phyloP scores from a whole-genome alignment of 1,284 basidiomycete species.

The Phellinidium pouzarii region DNA sequence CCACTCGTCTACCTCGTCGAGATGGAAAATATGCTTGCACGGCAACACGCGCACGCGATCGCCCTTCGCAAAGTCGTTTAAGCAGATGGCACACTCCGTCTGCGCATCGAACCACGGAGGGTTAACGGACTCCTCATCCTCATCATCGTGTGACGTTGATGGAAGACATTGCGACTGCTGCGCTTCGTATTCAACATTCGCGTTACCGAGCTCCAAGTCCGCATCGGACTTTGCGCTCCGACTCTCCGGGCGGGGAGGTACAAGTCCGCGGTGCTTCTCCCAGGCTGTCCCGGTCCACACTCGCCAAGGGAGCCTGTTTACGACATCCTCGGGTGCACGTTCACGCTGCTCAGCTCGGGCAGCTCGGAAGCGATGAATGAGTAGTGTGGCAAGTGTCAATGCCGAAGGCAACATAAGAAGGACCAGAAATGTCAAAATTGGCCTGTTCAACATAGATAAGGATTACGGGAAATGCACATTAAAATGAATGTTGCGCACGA shows the following conservation, averaged over 20 bases:
- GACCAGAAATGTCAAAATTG: conserved; percentile 72
- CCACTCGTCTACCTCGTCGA: conserved; percentile 86
- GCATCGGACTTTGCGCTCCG: conserved; percentile 21
- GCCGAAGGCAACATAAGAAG: conserved; percentile 77
- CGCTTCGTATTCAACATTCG: conserved; percentile 16
- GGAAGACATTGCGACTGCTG: conserved; percentile 26
- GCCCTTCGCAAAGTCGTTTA: conserved; percentile 77
- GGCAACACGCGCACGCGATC: conserved; percentile 85
- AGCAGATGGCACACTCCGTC: conserved; percentile 84
- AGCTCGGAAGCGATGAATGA: conserved; percentile 73
- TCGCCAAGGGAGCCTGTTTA: conserved; percentile 68
- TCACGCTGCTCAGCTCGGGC: conserved; percentile 72
- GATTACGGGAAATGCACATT: conserved; percentile 14
- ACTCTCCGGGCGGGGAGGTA: conserved; percentile 26
- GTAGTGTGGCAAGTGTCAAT: conserved; percentile 73
- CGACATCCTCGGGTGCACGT: conserved; percentile 72
- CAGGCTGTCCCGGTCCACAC: conserved; percentile 73
- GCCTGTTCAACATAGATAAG: conserved; percentile 36
- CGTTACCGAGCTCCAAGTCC: conserved; percentile 34
- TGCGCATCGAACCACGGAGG: conserved; percentile 72
- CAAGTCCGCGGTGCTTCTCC: conserved; percentile 61
- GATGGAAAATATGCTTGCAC: conserved; percentile 85
- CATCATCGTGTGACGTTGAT: conserved; percentile 36
- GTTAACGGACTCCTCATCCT: conserved; percentile 27
- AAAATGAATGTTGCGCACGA: conserved; percentile 45